Base-by-base conservation (phyloP, 2,329 filamentous ascomycete genomes). In the Penicillium concentricum region DNA sequence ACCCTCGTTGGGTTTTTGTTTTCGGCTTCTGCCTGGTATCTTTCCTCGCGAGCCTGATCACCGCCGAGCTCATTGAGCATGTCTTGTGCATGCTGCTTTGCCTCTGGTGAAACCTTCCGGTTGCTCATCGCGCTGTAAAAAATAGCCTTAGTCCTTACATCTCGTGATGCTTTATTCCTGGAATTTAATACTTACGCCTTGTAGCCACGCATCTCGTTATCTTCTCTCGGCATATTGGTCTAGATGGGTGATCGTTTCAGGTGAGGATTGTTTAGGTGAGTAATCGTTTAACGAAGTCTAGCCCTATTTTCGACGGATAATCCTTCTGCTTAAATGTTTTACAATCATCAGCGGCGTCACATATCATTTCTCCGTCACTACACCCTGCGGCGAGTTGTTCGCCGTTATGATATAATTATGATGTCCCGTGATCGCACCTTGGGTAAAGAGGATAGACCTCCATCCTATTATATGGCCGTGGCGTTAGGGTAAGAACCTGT, bases 191-290 rank as follows among this genome's bases (percentile, higher is more conserved):
- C 37, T 51, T 43, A 43, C 48, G 48, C 48, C 18, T 51, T 51
- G 38, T 51, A 51, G 5, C 48, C 48, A 43, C 48, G 48, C 48
- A 51, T 51, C 20, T 51, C 37, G 7, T 51, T 51, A 18, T 32
- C 37, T 30, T 51, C 37, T 16, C 35, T 22, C 15, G 48, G 12
- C 48, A 51, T 51, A 4, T 43, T 50, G 16, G 4, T 20, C 9
- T n/a, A 22, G 16, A 2, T 50, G 18, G 5, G 16, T 39, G 26
- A 30, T 13, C 26, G 13, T n/a, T 22, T 42, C 3, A n/a, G 6
- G 3, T 5, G 4, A 50, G 15, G n/a, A n/a, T n/a, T n/a, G n/a
- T 22, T 42, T 2, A n/a, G 6, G 3, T 5, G 4, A 50, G 15
- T 50, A 8, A 42, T 28, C 3, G 16, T 22, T 24, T 9, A 28